These are phyloP conservation scores for Limnanthes douglasii DNA, from an alignment of 345 rosid genomes.

Conservation along the genomic window DNA sequence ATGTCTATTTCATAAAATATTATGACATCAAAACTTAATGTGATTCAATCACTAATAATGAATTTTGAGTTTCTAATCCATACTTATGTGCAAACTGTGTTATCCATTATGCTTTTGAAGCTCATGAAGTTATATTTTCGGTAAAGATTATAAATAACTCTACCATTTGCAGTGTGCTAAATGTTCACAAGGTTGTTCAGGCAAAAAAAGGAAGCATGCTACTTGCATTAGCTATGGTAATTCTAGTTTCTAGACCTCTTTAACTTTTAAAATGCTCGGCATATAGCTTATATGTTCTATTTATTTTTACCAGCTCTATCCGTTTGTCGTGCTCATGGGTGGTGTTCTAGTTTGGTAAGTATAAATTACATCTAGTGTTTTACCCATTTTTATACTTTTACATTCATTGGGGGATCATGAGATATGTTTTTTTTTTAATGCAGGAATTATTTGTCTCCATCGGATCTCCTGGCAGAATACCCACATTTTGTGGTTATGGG, in stretches of 20 bases:
- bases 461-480: conserved; percentile 58
- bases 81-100: no score
- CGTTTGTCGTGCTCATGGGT: conserved; percentile 70
- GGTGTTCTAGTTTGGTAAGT: conserved; percentile 87
- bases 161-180: conserved; percentile 38
- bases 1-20: no score
- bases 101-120: no score
- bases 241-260: neutral
- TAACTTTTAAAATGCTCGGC: conserved; percentile 2
- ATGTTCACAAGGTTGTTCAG: conserved; percentile 73
- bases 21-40: no score
- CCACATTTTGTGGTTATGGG: conserved; percentile 83
- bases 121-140: neutral
- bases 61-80: no score
- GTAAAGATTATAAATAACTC: conserved; percentile 2
- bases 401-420: conserved; percentile 1
- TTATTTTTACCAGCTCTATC: conserved; percentile 51
- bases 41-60: no score
- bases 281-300: conserved; percentile 11
- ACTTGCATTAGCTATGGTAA: conserved; percentile 94
- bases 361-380: no score
- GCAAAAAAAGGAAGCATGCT: conserved; percentile 81
- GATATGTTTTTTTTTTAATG: no score
- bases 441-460: no score
- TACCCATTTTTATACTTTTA: no score